A percentile compares a stretch with the other conserved stretches of the same genome.
phyloP scores from a whole-genome alignment of 805 yeast species.

The Candida saitoana region DNA sequence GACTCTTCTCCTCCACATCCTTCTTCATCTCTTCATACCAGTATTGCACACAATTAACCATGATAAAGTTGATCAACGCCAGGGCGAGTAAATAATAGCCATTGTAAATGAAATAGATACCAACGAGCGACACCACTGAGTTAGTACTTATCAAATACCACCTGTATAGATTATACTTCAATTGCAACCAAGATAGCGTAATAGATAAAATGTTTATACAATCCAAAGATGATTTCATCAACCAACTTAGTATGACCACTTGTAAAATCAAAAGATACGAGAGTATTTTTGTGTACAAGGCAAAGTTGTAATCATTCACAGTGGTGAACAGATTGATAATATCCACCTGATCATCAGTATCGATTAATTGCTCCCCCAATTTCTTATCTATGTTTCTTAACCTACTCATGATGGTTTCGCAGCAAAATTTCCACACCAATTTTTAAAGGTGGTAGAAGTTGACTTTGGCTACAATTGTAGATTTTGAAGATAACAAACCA shows the following conservation, averaged over 20 bases:
- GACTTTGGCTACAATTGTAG: too few species aligned
- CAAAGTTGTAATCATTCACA: background rate
- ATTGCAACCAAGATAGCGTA: conserved; percentile 1
- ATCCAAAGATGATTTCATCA: background rate
- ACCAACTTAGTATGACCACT: background rate
- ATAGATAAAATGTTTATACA: background rate
- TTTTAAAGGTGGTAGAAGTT: too few species aligned
- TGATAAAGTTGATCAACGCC: background rate
- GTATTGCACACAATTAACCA: background rate
- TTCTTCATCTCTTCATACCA: conserved; percentile 1
- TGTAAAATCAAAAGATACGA: background rate
- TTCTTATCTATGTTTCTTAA: conserved; percentile 3
- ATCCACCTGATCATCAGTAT: conserved; percentile 4
- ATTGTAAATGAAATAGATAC: background rate
- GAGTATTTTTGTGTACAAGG: background rate
- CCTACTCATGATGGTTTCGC: conserved; percentile 1
- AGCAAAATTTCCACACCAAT: too few species aligned
- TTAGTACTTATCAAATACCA: background rate
- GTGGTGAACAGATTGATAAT: background rate
- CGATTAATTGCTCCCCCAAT: conserved; percentile 2
- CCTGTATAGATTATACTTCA: conserved; percentile 4
- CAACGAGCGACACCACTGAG: background rate
- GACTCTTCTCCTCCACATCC: conserved; percentile 1
- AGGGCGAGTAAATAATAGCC: background rate
- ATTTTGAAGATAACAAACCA: too few species aligned